Conservation (phyloP, 805 yeast genomes). For the Cyberlindnera nakhonratchasimensis region DNA sequence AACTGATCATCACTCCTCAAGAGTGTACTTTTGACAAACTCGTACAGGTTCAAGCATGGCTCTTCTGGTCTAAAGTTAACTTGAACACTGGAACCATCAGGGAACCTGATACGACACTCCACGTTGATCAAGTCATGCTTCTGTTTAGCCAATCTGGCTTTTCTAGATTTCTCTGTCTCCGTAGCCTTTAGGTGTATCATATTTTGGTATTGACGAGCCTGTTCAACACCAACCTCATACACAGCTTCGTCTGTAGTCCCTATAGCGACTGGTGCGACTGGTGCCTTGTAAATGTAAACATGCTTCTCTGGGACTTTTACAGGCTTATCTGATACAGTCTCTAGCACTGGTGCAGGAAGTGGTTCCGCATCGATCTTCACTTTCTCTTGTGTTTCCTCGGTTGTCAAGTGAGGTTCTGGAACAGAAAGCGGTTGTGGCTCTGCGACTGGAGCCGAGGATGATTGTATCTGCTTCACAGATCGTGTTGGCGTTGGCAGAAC, state of each 20-base stretch:
- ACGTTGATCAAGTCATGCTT: slow-evolving; percentile 29
- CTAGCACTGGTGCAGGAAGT: neutral
- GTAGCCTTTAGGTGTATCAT: slow-evolving; percentile 42
- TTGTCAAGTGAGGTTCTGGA: neutral
- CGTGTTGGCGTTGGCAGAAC: slow-evolving; percentile 2
- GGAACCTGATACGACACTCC: slow-evolving; percentile 50
- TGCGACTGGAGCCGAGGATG: neutral
- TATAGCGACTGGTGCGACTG: slow-evolving; percentile 14
- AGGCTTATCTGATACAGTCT: neutral
- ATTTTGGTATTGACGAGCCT: slow-evolving; percentile 51
- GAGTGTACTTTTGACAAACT: slow-evolving; percentile 29
- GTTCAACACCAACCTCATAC: slow-evolving; percentile 47
- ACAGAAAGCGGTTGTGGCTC: slow-evolving; percentile 3
- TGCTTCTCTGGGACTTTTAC: slow-evolving; percentile 20
- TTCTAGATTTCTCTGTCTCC: slow-evolving; percentile 38
- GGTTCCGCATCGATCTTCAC: slow-evolving; percentile 3
- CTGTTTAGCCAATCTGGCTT: slow-evolving; percentile 29
- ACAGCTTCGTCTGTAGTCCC: slow-evolving; percentile 33
- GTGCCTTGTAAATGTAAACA: slow-evolving; percentile 23
- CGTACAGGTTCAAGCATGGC: slow-evolving; percentile 33
- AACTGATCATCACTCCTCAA: slow-evolving; percentile 30
- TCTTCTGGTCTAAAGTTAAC: slow-evolving; percentile 45
- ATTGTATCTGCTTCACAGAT: neutral
- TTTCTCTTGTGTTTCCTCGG: neutral
- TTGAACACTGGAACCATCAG: slow-evolving; percentile 52